Base-by-base conservation (phyloP, 1,284 basidiomycete genomes). In the Meripilus lineatus region DNA sequence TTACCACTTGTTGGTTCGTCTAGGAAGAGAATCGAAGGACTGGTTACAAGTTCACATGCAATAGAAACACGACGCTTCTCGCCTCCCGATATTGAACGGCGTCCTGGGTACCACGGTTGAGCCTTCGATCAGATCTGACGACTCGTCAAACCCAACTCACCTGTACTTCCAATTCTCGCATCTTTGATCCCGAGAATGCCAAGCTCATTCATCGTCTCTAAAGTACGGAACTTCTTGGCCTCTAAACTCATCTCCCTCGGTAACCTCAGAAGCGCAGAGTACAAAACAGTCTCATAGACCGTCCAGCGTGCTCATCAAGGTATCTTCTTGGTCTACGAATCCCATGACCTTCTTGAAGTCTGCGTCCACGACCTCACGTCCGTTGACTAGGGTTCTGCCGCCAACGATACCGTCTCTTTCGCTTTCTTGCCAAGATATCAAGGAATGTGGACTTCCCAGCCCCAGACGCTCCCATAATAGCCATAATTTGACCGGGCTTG, bases 281-380 rank as follows among this genome's bases (percentile, higher is more conserved):
- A 96, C 43, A 98, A 65, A 13, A 99, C 87, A 0, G 94, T 97
- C 72, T 99, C 95, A 62, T 97, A 98, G 10, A 98, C 95, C 1
- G 94, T 98, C n/a, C 62, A 99, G 68, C 1, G 95, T 98, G 56
- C 86, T 81, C 84, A 99, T 93, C 43, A 99, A 70, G 5, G 93
- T 95, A 63, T 99, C 95, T 64, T 98, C 95, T 66, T 99, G 95
- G 62, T 99, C 95, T 41, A 99, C 95, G 56, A 89, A 99, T 25
- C 95, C 95, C 48, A 87, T 82, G 8, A 97, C 84, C 23, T 82
- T 79, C 59, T 84, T 84, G 73, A 92, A 97, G 57, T 87, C 81
- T 30, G 74, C 67, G 56, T 92, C 76, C 37, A 72, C 70, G 34
- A 96, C 85, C 48, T 77, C 74, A 2, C 89, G 75, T 0, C 94